These are phyloP conservation scores for Cercospora sp. DNA, from an alignment of 2,329 filamentous ascomycete genomes.

Conservation along the genomic window DNA sequence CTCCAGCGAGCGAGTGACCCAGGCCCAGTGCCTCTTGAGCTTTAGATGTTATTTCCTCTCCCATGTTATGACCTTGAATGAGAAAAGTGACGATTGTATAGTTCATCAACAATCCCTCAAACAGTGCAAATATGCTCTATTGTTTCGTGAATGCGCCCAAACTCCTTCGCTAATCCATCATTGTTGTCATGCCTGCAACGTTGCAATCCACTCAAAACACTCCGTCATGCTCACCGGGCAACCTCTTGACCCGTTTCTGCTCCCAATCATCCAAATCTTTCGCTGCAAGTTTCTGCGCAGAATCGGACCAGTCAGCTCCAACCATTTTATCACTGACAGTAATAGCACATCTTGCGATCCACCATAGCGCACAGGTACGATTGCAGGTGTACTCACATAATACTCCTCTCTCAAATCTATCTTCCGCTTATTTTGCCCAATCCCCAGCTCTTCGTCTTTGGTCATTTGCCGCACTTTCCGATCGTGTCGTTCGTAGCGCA, in stretches of 20 bases:
- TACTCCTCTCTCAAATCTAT: constrained; percentile 85
- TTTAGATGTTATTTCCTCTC: background rate
- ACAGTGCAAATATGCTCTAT: background rate
- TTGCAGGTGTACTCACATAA: constrained; percentile 57
- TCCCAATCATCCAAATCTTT: constrained; percentile 97
- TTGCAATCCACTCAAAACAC: constrained; percentile 56
- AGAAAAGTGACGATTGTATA: constrained; percentile 1
- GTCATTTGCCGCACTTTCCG: constrained; percentile 82
- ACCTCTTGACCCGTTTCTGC: constrained; percentile 86
- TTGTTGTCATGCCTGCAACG: background rate
- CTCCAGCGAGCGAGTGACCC: background rate
- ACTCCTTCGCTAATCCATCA: constrained; percentile 2
- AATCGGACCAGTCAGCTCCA: constrained; percentile 15
- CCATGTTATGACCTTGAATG: background rate
- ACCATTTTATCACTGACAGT: no score
- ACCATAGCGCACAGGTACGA: no score
- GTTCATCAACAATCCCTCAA: background rate
- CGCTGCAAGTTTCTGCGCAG: constrained; percentile 68
- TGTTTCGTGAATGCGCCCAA: background rate
- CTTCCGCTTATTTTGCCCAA: constrained; percentile 69
- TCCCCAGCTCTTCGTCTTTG: constrained; percentile 80
- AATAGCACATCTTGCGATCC: no score
- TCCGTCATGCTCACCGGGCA: constrained; percentile 88
- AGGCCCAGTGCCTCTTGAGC: background rate
- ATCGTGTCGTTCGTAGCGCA: constrained; percentile 92